Evolutionary conservation across 2,329 filamentous ascomycete species (phyloP), one percentile per base, ranked within the genome.

Genomic region (Arthrobotrys musiformis): DNA sequence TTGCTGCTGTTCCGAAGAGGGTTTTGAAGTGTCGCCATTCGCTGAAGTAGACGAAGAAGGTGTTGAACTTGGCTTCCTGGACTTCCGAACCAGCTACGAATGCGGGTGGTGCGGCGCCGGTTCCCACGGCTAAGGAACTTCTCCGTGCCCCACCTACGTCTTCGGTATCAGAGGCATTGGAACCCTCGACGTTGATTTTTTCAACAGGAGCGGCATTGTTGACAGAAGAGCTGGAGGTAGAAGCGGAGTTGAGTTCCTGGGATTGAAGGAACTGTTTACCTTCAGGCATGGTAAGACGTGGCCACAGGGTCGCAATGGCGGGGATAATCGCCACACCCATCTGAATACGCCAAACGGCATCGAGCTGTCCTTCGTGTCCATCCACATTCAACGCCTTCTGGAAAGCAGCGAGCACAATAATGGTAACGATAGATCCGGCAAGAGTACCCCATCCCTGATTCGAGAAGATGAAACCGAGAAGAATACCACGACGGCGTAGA

Each of bases 91-190:
- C 76, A 28, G 72, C 50, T 8, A 77, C 73, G 17, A 79, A 48
- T 8, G 67, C 74, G 1, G 78, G 72, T 19, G 74, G 70, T 13
- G 66, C 76, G 17, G 64, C 70, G 48, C 78, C 78, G 19, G 63
- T 35, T 4, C 60, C 67, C 4, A n/a, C 7, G 9, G 56, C 74
- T 28, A 78, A 56, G 4, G 78, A 78, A 4, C 54, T 58, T 4
- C 46, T 56, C 8, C 70, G 60, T 7, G 70, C 69, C 11, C 28
- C n/a, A 28, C 73, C 70, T 5, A 33, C 52, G 4, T 78, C 90
- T 80, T 91, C 88, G 5, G 83, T 66, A 35, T 70, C 68, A 11
- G 67, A 70, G 17, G 8, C 30, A 33, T 42, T 63, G 9, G 54
- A 61, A 7, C 46, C 48, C 8, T 68, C 67, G 11, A 48, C 8